phyloP scores from a whole-genome alignment of 2,329 filamentous ascomycete genomes.

The Periconia digitata region DNA sequence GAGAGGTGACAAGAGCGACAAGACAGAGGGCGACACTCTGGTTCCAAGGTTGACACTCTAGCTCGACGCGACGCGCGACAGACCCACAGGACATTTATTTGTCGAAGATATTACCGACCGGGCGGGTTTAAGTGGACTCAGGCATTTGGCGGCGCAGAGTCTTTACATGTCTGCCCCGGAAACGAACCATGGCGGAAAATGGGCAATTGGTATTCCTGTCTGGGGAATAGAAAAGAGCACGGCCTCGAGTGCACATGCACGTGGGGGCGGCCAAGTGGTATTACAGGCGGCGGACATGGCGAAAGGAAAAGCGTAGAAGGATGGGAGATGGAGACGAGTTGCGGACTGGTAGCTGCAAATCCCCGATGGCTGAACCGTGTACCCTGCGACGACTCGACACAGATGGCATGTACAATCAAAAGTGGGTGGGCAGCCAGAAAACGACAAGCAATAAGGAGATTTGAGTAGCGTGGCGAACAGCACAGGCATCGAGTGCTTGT shows the following conservation, averaged over 20 bases:
- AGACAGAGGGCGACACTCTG: neutral
- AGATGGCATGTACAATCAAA: no score
- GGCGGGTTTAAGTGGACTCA: no score
- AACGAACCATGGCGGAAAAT: neutral
- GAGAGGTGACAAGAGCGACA: neutral
- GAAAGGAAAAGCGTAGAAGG: neutral
- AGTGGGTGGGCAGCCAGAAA: neutral
- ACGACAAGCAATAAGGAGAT: neutral
- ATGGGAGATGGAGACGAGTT: neutral
- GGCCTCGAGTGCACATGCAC: neutral
- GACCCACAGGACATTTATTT: no score
- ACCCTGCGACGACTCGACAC: no score
- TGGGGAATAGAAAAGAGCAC: neutral
- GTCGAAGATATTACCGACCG: no score
- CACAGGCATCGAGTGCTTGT: neutral
- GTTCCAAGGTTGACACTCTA: no score
- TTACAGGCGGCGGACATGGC: neutral
- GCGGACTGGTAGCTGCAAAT: neutral
- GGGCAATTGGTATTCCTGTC: neutral
- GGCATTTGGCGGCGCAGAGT: neutral
- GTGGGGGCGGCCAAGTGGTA: neutral
- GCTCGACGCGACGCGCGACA: no score
- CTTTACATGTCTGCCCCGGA: neutral
- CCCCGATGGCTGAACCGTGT: no score
- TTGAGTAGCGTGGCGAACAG: neutral